A percentile compares a stretch with the other conserved stretches of the same genome.
Conservation (phyloP, 208 protist genomes). For the Acanthamoeba lenticulata region DNA sequence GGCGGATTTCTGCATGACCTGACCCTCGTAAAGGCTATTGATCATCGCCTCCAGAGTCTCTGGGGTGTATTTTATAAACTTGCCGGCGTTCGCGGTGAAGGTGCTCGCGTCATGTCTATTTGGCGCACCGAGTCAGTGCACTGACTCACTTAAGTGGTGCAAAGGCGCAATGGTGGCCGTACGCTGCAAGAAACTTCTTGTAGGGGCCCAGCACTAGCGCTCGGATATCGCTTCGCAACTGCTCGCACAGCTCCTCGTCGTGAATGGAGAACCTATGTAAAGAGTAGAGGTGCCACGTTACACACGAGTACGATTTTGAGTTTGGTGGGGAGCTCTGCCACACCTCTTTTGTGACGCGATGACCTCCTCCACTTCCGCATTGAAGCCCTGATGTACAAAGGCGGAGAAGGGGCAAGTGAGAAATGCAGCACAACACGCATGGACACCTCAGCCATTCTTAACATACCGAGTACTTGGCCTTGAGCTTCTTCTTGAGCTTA, state of each 20-base stretch:
- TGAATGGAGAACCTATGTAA: background rate
- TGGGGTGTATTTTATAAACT: constrained; percentile 49
- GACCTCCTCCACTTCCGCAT: constrained; percentile 31
- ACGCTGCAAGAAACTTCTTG: constrained; percentile 6
- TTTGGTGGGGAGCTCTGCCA: background rate
- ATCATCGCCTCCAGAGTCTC: constrained; percentile 48
- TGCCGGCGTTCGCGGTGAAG: constrained; percentile 38
- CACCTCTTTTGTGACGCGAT: constrained; percentile 5
- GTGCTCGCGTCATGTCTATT: constrained; percentile 18
- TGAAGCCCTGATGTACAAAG: constrained; percentile 28
- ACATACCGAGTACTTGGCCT: constrained; percentile 5
- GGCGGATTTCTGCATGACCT: background rate
- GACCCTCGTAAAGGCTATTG: constrained; percentile 6
- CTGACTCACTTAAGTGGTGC: background rate
- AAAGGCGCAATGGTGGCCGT: background rate
- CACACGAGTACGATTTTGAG: too few species aligned
- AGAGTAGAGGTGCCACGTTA: background rate
- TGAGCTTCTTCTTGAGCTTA: constrained; percentile 61
- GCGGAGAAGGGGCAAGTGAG: background rate
- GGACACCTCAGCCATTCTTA: background rate
- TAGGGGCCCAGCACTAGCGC: background rate
- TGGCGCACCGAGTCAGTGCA: background rate
- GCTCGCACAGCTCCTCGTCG: constrained; percentile 42
- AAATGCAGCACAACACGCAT: background rate
- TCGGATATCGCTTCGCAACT: constrained; percentile 11